These are phyloP conservation scores for Trichoderma koningiopsis DNA, from an alignment of 2,329 filamentous ascomycete species.

Conservation along the genomic window DNA sequence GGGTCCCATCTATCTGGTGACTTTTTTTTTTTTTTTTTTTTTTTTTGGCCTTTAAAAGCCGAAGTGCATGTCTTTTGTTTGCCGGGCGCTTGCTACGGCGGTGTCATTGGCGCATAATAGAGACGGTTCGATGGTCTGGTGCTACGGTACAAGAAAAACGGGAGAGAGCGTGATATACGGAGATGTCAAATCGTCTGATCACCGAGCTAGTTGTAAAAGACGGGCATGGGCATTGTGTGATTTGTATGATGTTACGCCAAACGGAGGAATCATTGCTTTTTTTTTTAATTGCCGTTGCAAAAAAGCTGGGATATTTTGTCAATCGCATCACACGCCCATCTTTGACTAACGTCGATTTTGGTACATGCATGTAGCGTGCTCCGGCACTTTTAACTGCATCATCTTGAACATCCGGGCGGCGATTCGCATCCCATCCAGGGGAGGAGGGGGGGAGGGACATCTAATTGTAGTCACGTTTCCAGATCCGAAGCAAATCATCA, in stretches of 20 bases:
- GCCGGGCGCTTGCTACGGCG: conserved; percentile 8
- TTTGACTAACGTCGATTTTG: background rate
- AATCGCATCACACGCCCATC: conserved; percentile 22
- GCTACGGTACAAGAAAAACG: background rate
- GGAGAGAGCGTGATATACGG: background rate
- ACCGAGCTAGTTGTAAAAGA: background rate
- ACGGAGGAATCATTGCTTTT: background rate
- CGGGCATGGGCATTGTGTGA: background rate
- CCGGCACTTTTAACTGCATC: background rate
- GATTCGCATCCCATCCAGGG: background rate
- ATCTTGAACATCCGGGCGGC: background rate
- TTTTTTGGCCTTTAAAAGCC: background rate
- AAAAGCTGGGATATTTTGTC: background rate
- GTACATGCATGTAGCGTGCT: background rate
- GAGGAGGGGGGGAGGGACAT: no score
- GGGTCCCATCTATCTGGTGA: background rate
- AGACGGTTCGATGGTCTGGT: background rate
- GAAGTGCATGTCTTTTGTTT: background rate
- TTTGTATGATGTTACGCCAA: conserved; percentile 8
- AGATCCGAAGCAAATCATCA: background rate
- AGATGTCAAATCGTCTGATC: conserved; percentile 1
- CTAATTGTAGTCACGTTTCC: conserved; percentile 1
- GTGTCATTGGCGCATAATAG: background rate
- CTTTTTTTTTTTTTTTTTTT: no score
- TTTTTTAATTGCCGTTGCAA: background rate